Evolutionary conservation across 805 yeast species (phyloP).

Genomic region (Kazachstania viticola): DNA sequence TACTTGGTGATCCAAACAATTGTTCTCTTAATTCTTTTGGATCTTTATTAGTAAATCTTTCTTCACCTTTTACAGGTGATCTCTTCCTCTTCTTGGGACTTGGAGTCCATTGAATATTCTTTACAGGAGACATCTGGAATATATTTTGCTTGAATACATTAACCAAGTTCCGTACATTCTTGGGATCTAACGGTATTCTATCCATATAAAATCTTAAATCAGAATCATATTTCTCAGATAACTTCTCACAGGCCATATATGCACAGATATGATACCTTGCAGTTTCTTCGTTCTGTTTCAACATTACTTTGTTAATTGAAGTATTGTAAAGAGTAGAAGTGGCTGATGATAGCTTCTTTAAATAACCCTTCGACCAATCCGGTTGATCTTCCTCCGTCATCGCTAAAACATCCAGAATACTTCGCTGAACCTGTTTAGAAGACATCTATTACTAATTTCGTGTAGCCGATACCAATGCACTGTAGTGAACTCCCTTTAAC

Average conservation of each 20-base stretch:
- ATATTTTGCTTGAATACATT: conserved; percentile 35
- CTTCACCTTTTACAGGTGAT: conserved; percentile 14
- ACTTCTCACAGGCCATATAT: conserved; percentile 43
- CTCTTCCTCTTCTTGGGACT: conserved; percentile 17
- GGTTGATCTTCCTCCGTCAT: conserved; percentile 8
- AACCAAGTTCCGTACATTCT: conserved; percentile 31
- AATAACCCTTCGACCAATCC: conserved; percentile 20
- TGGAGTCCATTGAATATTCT: conserved; percentile 21
- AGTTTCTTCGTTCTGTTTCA: conserved; percentile 44
- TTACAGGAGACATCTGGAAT: conserved; percentile 25
- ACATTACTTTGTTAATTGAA: conserved; percentile 40
- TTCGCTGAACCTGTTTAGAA: conserved; percentile 17
- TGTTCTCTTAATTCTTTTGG: conserved; percentile 20
- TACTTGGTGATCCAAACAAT: conserved; percentile 12
- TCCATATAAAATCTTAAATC: conserved; percentile 39
- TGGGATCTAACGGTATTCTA: conserved; percentile 47
- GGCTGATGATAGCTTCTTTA: conserved; percentile 19
- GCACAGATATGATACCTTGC: conserved; percentile 65
- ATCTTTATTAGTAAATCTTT: conserved; percentile 18
- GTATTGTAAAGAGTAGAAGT: conserved; percentile 33
- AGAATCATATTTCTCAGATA: conserved; percentile 29
- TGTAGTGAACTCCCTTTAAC: too few species aligned
- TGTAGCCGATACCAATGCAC: too few species aligned
- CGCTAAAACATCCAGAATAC: conserved; percentile 20
- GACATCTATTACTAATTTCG: too few species aligned